These are phyloP conservation scores for Neonectria coccinea DNA, from an alignment of 2,329 filamentous ascomycete species.

Conservation along the genomic window DNA sequence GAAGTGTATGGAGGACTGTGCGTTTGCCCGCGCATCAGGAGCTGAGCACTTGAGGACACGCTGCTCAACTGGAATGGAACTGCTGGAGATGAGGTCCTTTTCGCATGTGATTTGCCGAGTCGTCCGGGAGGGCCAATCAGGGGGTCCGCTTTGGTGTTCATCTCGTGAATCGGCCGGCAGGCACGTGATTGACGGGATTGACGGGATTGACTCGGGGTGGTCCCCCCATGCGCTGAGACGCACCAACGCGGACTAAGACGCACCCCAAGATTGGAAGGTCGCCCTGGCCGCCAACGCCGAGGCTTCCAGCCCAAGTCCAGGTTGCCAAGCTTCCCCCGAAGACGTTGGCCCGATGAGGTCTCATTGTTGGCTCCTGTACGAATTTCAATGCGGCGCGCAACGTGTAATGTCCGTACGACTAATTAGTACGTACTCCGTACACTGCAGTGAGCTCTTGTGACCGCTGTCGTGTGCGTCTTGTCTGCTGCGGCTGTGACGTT, in stretches of 20 bases:
- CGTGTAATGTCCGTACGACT: background rate
- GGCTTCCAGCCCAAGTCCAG: conserved; percentile 1
- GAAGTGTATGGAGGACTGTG: background rate
- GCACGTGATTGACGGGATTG: conserved; percentile 42
- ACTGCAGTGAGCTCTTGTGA: background rate
- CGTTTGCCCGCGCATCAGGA: background rate
- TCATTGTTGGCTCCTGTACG: conserved; percentile 16
- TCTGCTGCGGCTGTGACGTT: background rate
- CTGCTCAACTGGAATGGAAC: background rate
- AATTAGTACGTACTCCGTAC: no score
- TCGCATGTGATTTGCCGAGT: conserved; percentile 51
- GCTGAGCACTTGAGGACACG: conserved; percentile 20
- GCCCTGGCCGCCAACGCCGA: conserved; percentile 23
- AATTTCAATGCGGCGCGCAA: background rate
- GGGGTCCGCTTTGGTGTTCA: conserved; percentile 19
- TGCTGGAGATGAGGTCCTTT: conserved; percentile 34
- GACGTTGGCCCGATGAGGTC: background rate
- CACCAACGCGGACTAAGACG: conserved; percentile 17
- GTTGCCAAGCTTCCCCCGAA: background rate
- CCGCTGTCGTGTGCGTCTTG: background rate
- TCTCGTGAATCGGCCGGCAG: conserved; percentile 12
- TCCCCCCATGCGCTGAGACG: conserved; percentile 12
- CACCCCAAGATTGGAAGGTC: conserved; percentile 23
- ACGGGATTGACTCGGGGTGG: conserved; percentile 26
- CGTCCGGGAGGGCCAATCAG: conserved; percentile 38